phyloP scores from a whole-genome alignment of 2,329 filamentous ascomycete species.

The Pseudogymnoascus sp. region DNA sequence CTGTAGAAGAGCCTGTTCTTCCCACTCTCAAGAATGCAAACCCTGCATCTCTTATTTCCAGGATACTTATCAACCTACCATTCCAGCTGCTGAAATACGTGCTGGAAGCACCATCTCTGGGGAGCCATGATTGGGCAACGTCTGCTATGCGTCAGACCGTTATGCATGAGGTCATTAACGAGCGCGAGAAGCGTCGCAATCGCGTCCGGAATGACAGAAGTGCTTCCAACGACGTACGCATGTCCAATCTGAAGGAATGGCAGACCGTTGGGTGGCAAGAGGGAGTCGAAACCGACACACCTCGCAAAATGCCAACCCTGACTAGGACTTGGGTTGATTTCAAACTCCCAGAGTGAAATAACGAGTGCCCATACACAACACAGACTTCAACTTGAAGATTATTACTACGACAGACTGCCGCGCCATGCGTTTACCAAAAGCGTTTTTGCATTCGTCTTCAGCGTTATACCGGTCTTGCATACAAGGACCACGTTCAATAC shows the following conservation, averaged over 20 bases:
- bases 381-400: slow-evolving; percentile 1
- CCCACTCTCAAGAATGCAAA: slow-evolving; percentile 25
- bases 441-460: slow-evolving; percentile 5
- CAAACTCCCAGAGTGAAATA: slow-evolving; percentile 12
- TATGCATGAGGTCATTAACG: slow-evolving; percentile 43
- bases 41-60: slow-evolving; percentile 45
- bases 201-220: slow-evolving; percentile 19
- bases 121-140: slow-evolving; percentile 42
- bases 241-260: slow-evolving; percentile 23
- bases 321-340: slow-evolving; percentile 24
- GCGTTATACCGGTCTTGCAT: slow-evolving; percentile 6
- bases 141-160: slow-evolving; percentile 39
- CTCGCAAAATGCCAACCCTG: slow-evolving; percentile 13
- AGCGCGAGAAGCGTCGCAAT: slow-evolving; percentile 48
- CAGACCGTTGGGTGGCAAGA: slow-evolving; percentile 29
- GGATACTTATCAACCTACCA: slow-evolving; percentile 61
- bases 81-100: slow-evolving; percentile 58
- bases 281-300: slow-evolving; percentile 20
- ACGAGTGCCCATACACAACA: neutral
- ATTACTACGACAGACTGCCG: slow-evolving; percentile 2
- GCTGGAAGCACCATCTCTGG: slow-evolving; percentile 52
- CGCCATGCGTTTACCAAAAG: slow-evolving; percentile 3
- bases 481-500: neutral
- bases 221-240: slow-evolving; percentile 23
- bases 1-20: slow-evolving; percentile 34